These are phyloP conservation scores for Salix dunnii DNA, from an alignment of 345 rosid genomes.

Conservation along the genomic window DNA sequence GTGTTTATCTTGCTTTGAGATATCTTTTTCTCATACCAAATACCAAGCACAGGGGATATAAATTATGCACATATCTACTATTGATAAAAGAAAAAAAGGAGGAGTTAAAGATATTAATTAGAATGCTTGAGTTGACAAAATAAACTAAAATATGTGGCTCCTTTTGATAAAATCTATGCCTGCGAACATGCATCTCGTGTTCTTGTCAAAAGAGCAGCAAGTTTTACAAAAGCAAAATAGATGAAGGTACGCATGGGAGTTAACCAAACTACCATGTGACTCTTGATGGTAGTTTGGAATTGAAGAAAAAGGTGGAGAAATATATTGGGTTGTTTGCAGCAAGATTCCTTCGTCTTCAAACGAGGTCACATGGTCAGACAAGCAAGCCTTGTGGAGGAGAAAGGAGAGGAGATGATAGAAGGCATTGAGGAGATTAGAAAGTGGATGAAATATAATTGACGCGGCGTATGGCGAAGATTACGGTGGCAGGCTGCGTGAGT, in stretches of 20 bases:
- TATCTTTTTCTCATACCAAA: not conserved
- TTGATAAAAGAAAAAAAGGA: not conserved
- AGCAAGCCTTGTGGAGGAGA: not conserved
- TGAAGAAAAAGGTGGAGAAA: constrained; percentile 17
- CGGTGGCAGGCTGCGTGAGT: not conserved
- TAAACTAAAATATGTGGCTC: not conserved
- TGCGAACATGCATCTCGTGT: not conserved
- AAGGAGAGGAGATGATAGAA: not conserved
- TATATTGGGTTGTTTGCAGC: constrained; percentile 12
- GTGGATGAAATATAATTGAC: no score
- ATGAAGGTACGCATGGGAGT: not conserved
- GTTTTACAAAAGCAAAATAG: not conserved
- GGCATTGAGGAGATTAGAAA: not conserved
- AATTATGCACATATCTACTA: not conserved
- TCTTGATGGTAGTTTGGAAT: constrained; percentile 21
- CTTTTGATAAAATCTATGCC: not conserved
- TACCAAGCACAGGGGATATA: not conserved
- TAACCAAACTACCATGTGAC: constrained; percentile 29
- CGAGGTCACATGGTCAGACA: constrained; percentile 4
- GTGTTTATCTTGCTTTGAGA: not conserved
- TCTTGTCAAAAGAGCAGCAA: not conserved
- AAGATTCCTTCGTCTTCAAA: constrained; percentile 26
- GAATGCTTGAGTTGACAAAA: not conserved
- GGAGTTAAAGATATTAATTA: not conserved
- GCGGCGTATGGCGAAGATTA: not conserved